Conservation (phyloP, 352 stramenopile species). For the Globisporangium lucens region DNA sequence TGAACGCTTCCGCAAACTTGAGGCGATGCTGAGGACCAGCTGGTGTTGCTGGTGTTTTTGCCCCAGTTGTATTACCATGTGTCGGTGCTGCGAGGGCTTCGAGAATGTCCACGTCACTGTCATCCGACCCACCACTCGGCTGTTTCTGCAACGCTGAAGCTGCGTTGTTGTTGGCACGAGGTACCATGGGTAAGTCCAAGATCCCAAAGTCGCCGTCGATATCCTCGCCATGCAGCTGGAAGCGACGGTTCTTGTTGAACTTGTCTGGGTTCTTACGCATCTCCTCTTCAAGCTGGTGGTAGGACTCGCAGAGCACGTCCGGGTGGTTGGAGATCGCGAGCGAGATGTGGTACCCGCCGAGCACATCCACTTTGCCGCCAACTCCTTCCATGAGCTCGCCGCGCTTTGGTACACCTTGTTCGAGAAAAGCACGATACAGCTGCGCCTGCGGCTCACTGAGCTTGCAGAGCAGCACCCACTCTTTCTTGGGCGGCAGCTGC, state of each 20-base stretch:
- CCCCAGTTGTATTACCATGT: not conserved
- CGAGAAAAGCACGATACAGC: slow-evolving; percentile 74
- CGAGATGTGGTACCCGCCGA: slow-evolving; percentile 85
- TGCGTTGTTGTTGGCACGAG: not conserved
- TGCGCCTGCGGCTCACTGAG: slow-evolving; percentile 68
- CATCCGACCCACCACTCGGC: slow-evolving; percentile 22
- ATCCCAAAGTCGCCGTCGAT: slow-evolving; percentile 52
- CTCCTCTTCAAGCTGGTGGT: slow-evolving; percentile 56
- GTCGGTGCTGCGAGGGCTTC: slow-evolving; percentile 23
- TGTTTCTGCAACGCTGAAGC: not conserved
- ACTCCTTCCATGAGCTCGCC: slow-evolving; percentile 15
- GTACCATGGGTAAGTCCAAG: slow-evolving; percentile 16
- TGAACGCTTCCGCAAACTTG: slow-evolving; percentile 64
- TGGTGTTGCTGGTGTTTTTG: not conserved
- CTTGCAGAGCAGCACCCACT: slow-evolving; percentile 86
- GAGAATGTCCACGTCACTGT: slow-evolving; percentile 45
- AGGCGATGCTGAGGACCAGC: slow-evolving; percentile 44
- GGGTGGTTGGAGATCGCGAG: slow-evolving; percentile 88
- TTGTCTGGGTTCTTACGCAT: slow-evolving; percentile 28
- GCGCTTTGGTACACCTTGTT: slow-evolving; percentile 58
- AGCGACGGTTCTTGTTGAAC: slow-evolving; percentile 25
- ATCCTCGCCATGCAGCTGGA: slow-evolving; percentile 43
- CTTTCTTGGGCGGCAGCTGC: slow-evolving; percentile 86
- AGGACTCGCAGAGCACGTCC: slow-evolving; percentile 75
- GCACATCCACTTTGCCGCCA: slow-evolving; percentile 61